Evolutionary conservation across 2,329 filamentous ascomycete genomes (phyloP).

Genomic region (Hymenoscyphus occultus): DNA sequence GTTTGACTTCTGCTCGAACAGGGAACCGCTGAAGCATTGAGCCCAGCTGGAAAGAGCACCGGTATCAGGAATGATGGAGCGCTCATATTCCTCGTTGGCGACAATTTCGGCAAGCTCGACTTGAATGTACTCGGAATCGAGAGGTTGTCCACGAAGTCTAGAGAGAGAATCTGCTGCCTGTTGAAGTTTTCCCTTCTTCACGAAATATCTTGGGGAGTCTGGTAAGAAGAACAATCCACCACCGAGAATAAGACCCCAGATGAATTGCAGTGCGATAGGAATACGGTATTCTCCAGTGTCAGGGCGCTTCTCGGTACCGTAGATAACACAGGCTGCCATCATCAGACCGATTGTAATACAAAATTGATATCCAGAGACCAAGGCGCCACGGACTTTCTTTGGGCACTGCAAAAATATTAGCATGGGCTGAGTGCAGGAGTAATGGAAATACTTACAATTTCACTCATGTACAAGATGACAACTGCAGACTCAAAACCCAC

Average conservation of each 20-base stretch:
- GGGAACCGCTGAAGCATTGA: slow-evolving; percentile 60
- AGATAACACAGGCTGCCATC: slow-evolving; percentile 71
- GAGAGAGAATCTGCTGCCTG: slow-evolving; percentile 59
- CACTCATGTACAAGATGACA: slow-evolving; percentile 78
- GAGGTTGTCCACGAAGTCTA: slow-evolving; percentile 69
- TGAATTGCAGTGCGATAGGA: slow-evolving; percentile 74
- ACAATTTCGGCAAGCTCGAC: slow-evolving; percentile 78
- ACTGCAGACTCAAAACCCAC: slow-evolving; percentile 78
- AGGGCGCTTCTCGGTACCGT: slow-evolving; percentile 59
- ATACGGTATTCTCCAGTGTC: slow-evolving; percentile 73
- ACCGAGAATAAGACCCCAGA: slow-evolving; percentile 73
- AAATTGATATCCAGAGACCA: slow-evolving; percentile 65
- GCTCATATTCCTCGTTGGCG: slow-evolving; percentile 66
- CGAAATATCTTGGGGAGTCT: slow-evolving; percentile 79
- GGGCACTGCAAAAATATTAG: slow-evolving; percentile 37
- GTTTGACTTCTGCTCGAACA: slow-evolving; percentile 63
- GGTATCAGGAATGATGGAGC: slow-evolving; percentile 8
- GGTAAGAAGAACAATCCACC: slow-evolving; percentile 71
- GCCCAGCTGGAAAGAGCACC: slow-evolving; percentile 50
- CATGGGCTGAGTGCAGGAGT: slow-evolving; percentile 21
- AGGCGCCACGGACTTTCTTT: slow-evolving; percentile 71
- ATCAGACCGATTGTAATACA: slow-evolving; percentile 77
- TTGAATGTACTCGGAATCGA: slow-evolving; percentile 70
- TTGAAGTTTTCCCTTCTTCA: slow-evolving; percentile 70
- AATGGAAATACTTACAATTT: slow-evolving; percentile 23